phyloP scores from a whole-genome alignment of 2,329 filamentous ascomycete genomes.

The Septoria linicola region DNA sequence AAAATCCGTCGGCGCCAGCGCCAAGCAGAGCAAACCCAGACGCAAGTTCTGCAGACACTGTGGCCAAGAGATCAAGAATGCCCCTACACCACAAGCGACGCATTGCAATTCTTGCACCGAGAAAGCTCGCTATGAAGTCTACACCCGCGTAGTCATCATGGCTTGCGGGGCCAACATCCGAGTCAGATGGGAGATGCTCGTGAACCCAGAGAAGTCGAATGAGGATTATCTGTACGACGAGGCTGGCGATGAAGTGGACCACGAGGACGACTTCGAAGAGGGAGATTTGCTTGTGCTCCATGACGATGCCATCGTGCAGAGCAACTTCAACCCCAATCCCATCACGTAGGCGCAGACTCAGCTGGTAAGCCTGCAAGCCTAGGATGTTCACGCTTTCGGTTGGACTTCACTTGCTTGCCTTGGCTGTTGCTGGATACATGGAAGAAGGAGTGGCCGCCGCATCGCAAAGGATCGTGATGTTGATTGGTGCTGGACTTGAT shows the following conservation, averaged over 20 bases:
- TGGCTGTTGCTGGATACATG: too few species aligned
- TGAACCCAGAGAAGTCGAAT: background rate
- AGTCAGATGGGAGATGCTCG: conserved; percentile 1
- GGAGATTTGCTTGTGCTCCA: conserved; percentile 1
- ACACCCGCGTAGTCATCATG: background rate
- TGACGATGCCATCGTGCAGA: background rate
- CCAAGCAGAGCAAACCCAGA: background rate
- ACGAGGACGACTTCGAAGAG: background rate
- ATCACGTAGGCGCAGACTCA: conserved; percentile 5
- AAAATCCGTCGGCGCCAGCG: background rate
- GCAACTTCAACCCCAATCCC: conserved; percentile 5
- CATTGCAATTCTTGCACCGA: background rate
- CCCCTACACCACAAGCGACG: background rate
- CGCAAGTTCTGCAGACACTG: background rate
- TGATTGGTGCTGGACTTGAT: too few species aligned
- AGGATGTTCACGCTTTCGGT: too few species aligned
- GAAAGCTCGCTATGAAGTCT: background rate
- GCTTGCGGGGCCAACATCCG: background rate
- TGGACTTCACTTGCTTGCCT: too few species aligned
- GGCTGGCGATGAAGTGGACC: too few species aligned
- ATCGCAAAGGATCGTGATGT: too few species aligned
- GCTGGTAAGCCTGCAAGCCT: too few species aligned
- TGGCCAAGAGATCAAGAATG: background rate
- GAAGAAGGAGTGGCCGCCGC: too few species aligned
- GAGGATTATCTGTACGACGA: background rate